Evolutionary conservation across 2,329 filamentous ascomycete species (phyloP).

Genomic region (Alternaria sp.): DNA sequence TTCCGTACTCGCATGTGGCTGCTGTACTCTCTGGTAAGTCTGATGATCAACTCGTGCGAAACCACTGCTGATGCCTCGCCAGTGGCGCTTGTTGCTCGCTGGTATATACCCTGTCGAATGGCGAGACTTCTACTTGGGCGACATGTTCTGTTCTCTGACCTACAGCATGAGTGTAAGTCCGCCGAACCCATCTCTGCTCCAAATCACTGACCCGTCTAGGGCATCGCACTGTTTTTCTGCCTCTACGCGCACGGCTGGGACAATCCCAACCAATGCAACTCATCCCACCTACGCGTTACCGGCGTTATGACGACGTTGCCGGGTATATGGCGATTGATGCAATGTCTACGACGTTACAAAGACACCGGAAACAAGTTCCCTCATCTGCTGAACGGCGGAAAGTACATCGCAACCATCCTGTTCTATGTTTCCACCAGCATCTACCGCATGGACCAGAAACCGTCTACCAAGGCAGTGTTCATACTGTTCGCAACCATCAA

Average conservation of each 20-base stretch:
- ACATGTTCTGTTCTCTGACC: slow-evolving; percentile 96
- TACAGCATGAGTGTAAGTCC: slow-evolving; percentile 82
- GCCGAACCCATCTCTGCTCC: background rate
- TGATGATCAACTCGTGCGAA: background rate
- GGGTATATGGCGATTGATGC: slow-evolving; percentile 86
- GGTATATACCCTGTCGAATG: slow-evolving; percentile 95
- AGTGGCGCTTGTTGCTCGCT: slow-evolving; percentile 86
- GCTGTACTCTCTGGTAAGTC: slow-evolving; percentile 80
- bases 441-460: slow-evolving; percentile 74
- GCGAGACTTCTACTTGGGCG: slow-evolving; percentile 94
- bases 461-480: slow-evolving; percentile 71
- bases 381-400: slow-evolving; percentile 89
- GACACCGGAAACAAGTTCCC: slow-evolving; percentile 90
- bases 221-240: slow-evolving; percentile 93
- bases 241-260: slow-evolving; percentile 83
- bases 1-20: slow-evolving; percentile 84
- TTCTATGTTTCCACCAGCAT: slow-evolving; percentile 80
- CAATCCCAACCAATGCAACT: slow-evolving; percentile 80
- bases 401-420: slow-evolving; percentile 85
- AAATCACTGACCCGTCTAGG: slow-evolving; percentile 54
- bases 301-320: slow-evolving; percentile 87
- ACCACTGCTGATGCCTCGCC: slow-evolving; percentile 33
- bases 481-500: slow-evolving; percentile 84
- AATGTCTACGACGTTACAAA: slow-evolving; percentile 87
- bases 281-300: slow-evolving; percentile 78